Percentiles rank a stretch among this genome's conserved stretches.
These are phyloP conservation scores for Hibiscus trionum DNA, from an alignment of 345 rosid species.

Conservation along the genomic window DNA sequence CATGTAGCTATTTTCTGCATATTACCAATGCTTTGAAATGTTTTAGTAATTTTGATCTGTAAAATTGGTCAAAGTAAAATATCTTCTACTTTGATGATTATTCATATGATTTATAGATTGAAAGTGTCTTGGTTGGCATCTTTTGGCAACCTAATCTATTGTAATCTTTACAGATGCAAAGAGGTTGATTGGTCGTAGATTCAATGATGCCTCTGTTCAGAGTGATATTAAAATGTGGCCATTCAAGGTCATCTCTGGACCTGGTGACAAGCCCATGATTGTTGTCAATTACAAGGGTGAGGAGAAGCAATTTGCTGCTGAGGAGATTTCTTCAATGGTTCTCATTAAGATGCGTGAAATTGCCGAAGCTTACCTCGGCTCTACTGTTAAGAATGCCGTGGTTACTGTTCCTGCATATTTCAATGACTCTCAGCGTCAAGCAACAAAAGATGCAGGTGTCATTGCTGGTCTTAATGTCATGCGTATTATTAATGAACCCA, in stretches of 20 bases:
- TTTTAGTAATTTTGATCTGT: too few relatives aligned
- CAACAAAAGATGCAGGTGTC: conserved; percentile 73
- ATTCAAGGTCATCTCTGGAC: conserved; percentile 58
- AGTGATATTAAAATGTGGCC: conserved; percentile 71
- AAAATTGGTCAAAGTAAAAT: too few relatives aligned
- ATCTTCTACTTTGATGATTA: too few relatives aligned
- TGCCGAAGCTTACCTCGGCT: conserved; percentile 71
- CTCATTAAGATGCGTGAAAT: conserved; percentile 77
- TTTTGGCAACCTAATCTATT: neutral
- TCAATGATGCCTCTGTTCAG: conserved; percentile 55
- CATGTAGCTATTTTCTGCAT: too few relatives aligned
- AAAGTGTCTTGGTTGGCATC: neutral
- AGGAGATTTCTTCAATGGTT: conserved; percentile 73
- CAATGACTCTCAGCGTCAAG: conserved; percentile 78
- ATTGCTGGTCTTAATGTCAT: conserved; percentile 67
- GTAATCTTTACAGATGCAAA: conserved; percentile 41
- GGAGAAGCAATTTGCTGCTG: conserved; percentile 62
- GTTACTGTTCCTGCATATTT: conserved; percentile 74
- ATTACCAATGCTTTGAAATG: too few relatives aligned
- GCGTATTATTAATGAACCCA: conserved; percentile 71
- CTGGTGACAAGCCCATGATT: conserved; percentile 71
- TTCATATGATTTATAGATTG: neutral
- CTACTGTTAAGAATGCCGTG: conserved; percentile 56
- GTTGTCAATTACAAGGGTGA: conserved; percentile 58
- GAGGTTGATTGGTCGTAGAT: conserved; percentile 69